Base-by-base conservation (phyloP, 2,329 filamentous ascomycete species). In the Ascochyta lentis region DNA sequence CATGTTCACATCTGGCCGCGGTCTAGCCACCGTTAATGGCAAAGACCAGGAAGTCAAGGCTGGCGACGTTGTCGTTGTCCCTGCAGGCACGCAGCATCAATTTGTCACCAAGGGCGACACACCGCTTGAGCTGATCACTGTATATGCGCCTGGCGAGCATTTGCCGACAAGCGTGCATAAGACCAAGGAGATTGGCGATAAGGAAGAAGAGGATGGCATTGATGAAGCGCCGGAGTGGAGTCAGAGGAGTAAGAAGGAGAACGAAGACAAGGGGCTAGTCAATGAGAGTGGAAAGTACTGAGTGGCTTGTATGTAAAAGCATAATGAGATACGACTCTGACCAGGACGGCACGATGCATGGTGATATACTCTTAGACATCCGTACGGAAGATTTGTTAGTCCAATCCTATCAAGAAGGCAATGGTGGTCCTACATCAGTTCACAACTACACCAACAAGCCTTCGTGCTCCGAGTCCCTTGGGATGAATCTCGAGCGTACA, bases 71-170 rank as follows among this genome's bases (percentile, higher is more conserved):
- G 81, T 88, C 23, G 79, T 88, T 45, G 86, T 89, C 3, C 86
- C 86, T 0, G 86, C 86, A 0, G 86, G 86, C 0, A 88, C 86
- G 2, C 83, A 86, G 70, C 86, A 88, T 68, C 85, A 88, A 66
- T 88, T 89, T 68, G 76, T 88, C 45, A 88, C 87, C 54, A 85
- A 78, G 2, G 85, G 86, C 1, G 78, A 82, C 0, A 80, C 80
- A 45, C 85, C 86, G 2, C 69, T 88, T 47, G 83, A 87, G 61
- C 68, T 89, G 34, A 83, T 88, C 46, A 88, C 86, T 0, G 81
- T 88, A 5, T 89, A 88, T 68, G 80, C 80, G 12, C 85, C 85
- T 0, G 85, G 85, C 0, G 86, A 89, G 73, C 86, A 89, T 69
- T 78, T 83, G 55, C 77, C 84, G 3, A 81, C 78, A 12, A 84